Evolutionary conservation across 306 rosid species (phyloP).

Genomic region (Glycine soja): DNA sequence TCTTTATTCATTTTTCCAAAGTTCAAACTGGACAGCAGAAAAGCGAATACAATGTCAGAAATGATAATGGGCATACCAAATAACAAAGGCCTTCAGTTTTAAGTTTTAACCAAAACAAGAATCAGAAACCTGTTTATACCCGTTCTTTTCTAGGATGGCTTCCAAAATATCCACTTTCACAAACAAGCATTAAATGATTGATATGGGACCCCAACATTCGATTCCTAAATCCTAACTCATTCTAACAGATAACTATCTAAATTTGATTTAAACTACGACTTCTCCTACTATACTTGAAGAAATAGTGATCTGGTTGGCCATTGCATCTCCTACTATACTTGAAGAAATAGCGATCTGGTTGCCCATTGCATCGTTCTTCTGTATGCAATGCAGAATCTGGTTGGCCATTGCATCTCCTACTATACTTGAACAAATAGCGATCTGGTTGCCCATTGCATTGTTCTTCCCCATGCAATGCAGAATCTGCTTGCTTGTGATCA

Average conservation of each 20-base stretch:
- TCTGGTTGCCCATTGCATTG: constrained; percentile 46
- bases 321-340: constrained; percentile 42
- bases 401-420: too few species aligned
- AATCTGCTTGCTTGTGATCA: constrained; percentile 53
- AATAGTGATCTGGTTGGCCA: too few species aligned
- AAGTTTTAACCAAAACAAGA: not conserved
- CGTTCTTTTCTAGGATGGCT: constrained; percentile 11
- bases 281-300: constrained; percentile 45
- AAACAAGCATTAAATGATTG: constrained; percentile 40
- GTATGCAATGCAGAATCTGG: too few species aligned
- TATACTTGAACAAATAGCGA: constrained; percentile 58
- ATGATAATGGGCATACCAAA: constrained; percentile 24
- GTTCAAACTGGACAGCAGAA: constrained; percentile 27
- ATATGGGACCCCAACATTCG: constrained; percentile 28
- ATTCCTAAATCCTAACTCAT: constrained; percentile 23
- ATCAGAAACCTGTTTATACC: too few species aligned
- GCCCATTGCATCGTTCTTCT: constrained; percentile 35
- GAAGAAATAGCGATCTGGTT: constrained; percentile 52
- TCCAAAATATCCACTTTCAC: constrained; percentile 39
- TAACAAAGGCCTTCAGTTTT: constrained; percentile 5
- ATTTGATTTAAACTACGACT: constrained; percentile 34
- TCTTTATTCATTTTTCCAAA: not conserved
- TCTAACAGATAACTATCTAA: constrained; percentile 14
- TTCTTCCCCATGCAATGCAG: constrained; percentile 40
- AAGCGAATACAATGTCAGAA: not conserved